phyloP scores from a whole-genome alignment of 1,284 basidiomycete species.

The Sanghuangporus weigelae region DNA sequence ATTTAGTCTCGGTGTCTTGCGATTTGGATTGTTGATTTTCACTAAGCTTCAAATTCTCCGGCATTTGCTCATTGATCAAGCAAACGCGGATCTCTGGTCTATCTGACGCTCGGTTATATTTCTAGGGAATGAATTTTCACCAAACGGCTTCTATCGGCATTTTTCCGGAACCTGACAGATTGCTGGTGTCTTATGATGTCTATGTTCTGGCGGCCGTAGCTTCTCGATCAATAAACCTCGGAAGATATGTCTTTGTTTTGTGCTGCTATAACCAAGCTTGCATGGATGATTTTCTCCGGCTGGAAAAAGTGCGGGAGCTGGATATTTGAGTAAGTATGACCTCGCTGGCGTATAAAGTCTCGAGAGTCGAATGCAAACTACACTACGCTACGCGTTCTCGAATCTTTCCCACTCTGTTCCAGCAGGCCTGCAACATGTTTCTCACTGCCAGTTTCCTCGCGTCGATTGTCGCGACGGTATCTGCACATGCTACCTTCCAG shows the following conservation, averaged over 20 bases:
- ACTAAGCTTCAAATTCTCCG: not conserved
- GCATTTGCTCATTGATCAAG: not conserved
- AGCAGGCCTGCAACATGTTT: not conserved
- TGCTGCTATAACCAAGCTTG: not conserved
- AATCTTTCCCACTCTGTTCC: not conserved
- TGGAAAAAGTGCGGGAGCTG: constrained; percentile 5
- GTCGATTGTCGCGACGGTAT: not conserved
- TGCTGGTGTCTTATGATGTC: constrained; percentile 1
- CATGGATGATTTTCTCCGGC: not conserved
- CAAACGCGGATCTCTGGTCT: not conserved
- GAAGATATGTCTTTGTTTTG: not conserved
- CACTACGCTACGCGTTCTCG: not conserved
- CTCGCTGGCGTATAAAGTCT: not conserved
- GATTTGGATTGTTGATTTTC: not conserved
- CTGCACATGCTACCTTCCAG: constrained; percentile 48
- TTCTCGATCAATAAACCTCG: not conserved
- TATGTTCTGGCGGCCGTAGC: not conserved
- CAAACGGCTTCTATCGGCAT: not conserved
- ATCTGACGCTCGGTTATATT: not conserved
- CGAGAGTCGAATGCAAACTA: not conserved
- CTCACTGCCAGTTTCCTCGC: not conserved
- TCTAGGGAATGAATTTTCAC: not conserved
- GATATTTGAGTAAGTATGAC: not conserved
- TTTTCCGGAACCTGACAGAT: not conserved
- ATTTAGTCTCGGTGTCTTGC: too few species aligned